These are phyloP conservation scores for Strigomonas galati DNA, from an alignment of 208 protist genomes.

Conservation along the genomic window DNA sequence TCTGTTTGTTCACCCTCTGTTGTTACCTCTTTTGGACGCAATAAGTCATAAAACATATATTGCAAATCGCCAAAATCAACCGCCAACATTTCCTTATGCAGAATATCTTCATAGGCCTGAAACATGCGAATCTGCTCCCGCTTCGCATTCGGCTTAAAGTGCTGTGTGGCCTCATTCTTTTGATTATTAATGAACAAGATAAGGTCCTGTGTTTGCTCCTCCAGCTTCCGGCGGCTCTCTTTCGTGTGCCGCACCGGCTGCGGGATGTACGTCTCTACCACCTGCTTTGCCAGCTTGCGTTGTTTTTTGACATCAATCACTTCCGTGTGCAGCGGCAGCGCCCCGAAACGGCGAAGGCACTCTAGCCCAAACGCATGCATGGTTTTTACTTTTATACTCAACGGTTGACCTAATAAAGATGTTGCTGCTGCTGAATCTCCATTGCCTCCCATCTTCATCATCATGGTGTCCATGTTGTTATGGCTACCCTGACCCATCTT, in stretches of 20 bases:
- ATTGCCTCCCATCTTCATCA: too few species aligned
- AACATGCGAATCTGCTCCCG: conserved; percentile 29
- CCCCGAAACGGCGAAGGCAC: conserved; percentile 67
- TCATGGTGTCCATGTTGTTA: too few species aligned
- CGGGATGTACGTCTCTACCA: conserved; percentile 35
- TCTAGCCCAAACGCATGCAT: conserved; percentile 83
- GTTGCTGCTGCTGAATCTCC: background rate
- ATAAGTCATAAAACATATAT: conserved; percentile 63
- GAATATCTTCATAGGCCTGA: conserved; percentile 52
- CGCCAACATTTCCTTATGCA: conserved; percentile 63
- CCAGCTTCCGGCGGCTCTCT: background rate
- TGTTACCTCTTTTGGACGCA: conserved; percentile 23
- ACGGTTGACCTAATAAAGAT: background rate
- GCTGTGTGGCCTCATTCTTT: conserved; percentile 36
- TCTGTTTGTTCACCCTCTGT: conserved; percentile 9
- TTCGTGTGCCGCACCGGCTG: background rate
- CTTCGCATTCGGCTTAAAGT: conserved; percentile 35
- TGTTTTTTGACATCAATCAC: conserved; percentile 66
- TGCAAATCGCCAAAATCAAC: conserved; percentile 89
- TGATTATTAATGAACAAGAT: conserved; percentile 58
- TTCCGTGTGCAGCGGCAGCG: conserved; percentile 35
- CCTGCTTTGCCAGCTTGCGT: conserved; percentile 35
- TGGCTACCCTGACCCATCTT: too few species aligned
- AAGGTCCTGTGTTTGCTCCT: conserved; percentile 46
- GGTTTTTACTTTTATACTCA: conserved; percentile 70